Evolutionary conservation across 1,139 yeast species (phyloP), one percentile per base, ranked within the genome.

Genomic region (Pichia sorboxylosa): DNA sequence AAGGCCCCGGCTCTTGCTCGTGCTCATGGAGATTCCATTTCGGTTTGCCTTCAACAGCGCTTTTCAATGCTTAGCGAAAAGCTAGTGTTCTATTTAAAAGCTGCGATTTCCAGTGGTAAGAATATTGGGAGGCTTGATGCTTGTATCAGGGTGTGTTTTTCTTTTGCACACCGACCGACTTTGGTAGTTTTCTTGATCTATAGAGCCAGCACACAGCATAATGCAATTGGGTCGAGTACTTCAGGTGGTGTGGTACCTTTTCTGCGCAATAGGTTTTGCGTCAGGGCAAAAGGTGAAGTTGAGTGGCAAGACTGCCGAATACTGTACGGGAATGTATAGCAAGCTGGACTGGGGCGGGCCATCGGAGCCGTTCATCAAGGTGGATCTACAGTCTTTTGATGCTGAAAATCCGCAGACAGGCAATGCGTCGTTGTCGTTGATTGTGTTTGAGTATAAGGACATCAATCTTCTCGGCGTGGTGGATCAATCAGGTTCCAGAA

Each of bases 271-370:
- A 26, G 26, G 34, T 13, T 28, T 38, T 18, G 44, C 35, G 13
- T 17, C 29, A n/a, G 55, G 52, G 14, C 55, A 55, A 25, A 54
- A 53, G 37, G 48, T 50, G 6, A 41, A 43, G 18, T 61, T 80
- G 41, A 66, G 69, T 32, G 56, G 66, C 13, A 52, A 55, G 7
- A 47, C 55, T 31, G 64, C 78, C 15, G 92, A 82, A 49, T 73
- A 73, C 19, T 90, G 98, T 55, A 69, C 87, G 9, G 98, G 98
- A 26, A 75, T 90, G 71, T 90, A 87, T 57, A 70, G 90, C 34
- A 79, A 77, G 47, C 66, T 73, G 31, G 94, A 87, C 52, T 83
- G 94, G 90, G 81, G 84, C 31, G 97, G 97, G 27, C 64, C 69
- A 24, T 54, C 58, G 10, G 70, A 66, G 37, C 87, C 92, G 8